Evolutionary conservation across 2,329 filamentous ascomycete species (phyloP).

Genomic region (Microcera coccophila): DNA sequence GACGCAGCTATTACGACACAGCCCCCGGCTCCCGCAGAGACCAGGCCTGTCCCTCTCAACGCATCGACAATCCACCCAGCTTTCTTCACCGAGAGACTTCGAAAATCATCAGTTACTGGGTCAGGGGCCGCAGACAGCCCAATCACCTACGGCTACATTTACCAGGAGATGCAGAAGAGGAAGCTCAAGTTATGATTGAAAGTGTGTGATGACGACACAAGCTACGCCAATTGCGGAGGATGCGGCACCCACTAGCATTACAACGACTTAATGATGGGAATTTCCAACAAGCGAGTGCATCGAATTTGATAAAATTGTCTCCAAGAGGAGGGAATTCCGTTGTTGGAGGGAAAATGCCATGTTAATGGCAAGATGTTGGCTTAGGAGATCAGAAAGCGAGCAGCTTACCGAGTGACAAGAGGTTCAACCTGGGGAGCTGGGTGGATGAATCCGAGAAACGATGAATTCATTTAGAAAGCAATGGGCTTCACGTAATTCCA

Average conservation of each 20-base stretch:
- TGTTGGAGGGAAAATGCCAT: too few species aligned
- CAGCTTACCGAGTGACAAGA: too few species aligned
- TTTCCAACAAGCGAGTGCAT: not conserved
- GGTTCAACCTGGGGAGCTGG: too few species aligned
- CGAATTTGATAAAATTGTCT: not conserved
- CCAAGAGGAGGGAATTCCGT: too few species aligned
- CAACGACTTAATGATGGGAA: not conserved
- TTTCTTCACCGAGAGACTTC: constrained; percentile 66
- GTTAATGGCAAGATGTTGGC: too few species aligned
- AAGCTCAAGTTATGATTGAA: constrained; percentile 34
- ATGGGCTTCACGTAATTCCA: too few species aligned
- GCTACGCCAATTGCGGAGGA: not conserved
- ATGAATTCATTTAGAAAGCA: too few species aligned
- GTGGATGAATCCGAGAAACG: too few species aligned
- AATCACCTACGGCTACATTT: constrained; percentile 59
- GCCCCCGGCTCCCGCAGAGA: constrained; percentile 7
- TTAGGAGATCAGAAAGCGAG: too few species aligned
- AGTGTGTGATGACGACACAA: not conserved
- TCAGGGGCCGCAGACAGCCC: constrained; percentile 38
- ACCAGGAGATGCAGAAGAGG: constrained; percentile 42
- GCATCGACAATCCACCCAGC: constrained; percentile 65
- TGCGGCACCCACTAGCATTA: not conserved
- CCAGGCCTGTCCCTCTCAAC: constrained; percentile 14
- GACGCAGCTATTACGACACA: constrained; percentile 10
- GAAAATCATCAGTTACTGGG: constrained; percentile 44